Conservation (phyloP, 257 asterid species). For the Nicotiana noctiflora region DNA sequence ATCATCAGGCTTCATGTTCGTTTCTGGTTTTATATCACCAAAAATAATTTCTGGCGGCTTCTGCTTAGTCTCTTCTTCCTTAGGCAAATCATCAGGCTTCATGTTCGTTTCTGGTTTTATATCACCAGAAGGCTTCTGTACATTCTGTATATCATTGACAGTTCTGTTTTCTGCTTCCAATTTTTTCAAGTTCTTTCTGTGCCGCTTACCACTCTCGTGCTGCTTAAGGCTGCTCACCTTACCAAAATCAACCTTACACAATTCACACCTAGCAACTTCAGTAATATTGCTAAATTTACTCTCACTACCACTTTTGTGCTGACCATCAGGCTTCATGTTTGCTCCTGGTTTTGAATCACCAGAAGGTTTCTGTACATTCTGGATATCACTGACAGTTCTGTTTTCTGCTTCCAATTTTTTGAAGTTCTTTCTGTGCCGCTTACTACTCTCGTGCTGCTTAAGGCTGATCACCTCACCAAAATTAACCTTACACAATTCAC, state of each 20-base stretch:
- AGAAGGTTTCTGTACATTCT: background rate
- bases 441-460: too few species aligned
- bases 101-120: too few species aligned
- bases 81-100: too few species aligned
- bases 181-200: too few species aligned
- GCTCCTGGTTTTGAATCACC: background rate
- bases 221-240: constrained; percentile 16
- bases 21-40: background rate
- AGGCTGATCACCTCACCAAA: too few species aligned
- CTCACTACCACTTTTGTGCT: background rate
- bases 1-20: background rate
- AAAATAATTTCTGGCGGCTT: too few species aligned
- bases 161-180: too few species aligned
- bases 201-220: constrained; percentile 24
- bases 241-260: constrained; percentile 20
- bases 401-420: constrained; percentile 8
- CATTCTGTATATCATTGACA: too few species aligned
- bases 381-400: background rate
- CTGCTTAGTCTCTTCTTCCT: too few species aligned
- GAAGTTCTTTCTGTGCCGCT: too few species aligned
- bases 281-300: background rate
- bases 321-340: background rate
- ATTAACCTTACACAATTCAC: too few species aligned
- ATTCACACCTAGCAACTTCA: constrained; percentile 18
- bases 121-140: too few species aligned